Conservation (phyloP, 495 filamentous ascomycete genomes). For the Parachaetomium inaequale region DNA sequence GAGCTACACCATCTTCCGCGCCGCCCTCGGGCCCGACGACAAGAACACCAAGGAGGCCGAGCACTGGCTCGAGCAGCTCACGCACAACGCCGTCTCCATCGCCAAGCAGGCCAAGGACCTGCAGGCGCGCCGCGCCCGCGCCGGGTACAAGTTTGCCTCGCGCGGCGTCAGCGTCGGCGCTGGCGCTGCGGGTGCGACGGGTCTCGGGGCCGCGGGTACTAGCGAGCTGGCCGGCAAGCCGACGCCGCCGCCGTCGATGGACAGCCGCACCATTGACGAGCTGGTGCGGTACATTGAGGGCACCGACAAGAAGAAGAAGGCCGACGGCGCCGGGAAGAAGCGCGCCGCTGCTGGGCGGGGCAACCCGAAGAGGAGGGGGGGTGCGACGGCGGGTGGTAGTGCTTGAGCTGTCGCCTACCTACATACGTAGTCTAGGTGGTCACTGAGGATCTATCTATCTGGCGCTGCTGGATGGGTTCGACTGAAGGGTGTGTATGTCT, state of each 20-base stretch:
- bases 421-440: too few relatives aligned
- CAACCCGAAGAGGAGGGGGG: slow-evolving; percentile 68
- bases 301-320: slow-evolving; percentile 43
- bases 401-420: neutral
- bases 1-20: slow-evolving; percentile 90
- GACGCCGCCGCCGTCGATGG: slow-evolving; percentile 34
- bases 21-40: slow-evolving; percentile 77
- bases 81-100: slow-evolving; percentile 86
- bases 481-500: too few relatives aligned
- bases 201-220: slow-evolving; percentile 26
- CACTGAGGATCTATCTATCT: neutral
- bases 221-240: slow-evolving; percentile 23
- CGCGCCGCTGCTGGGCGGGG: slow-evolving; percentile 55
- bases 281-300: slow-evolving; percentile 25
- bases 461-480: too few relatives aligned
- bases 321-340: slow-evolving; percentile 66
- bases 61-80: slow-evolving; percentile 94
- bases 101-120: slow-evolving; percentile 88
- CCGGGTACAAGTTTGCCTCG: slow-evolving; percentile 43
- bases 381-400: slow-evolving; percentile 7
- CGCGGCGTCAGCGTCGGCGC: slow-evolving; percentile 50
- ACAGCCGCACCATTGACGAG: slow-evolving; percentile 26
- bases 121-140: slow-evolving; percentile 64
- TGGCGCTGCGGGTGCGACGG: slow-evolving; percentile 30
- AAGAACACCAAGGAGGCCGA: slow-evolving; percentile 93